Conservation (phyloP, 129 eudicot species). For the Oenanthe sinensis region DNA sequence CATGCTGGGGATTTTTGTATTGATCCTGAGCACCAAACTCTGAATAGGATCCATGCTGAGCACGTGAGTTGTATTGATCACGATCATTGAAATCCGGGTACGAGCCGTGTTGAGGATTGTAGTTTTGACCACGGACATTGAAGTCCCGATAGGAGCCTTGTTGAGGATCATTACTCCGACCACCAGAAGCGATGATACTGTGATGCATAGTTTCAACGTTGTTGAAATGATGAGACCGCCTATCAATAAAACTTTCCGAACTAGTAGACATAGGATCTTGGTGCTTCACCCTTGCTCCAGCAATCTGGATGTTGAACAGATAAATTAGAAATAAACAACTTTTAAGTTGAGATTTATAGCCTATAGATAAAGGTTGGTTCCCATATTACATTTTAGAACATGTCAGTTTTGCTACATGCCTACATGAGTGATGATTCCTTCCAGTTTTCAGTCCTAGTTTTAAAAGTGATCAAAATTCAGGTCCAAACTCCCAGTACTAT, state of each 20-base stretch:
- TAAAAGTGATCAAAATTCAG: not conserved
- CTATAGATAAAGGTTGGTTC: not conserved
- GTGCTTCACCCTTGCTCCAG: slow-evolving; percentile 37
- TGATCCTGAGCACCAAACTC: slow-evolving; percentile 11
- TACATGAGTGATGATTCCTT: not conserved
- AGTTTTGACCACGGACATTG: slow-evolving; percentile 20
- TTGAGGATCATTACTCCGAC: slow-evolving; percentile 25
- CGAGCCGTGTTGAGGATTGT: slow-evolving; percentile 14
- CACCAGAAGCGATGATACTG: slow-evolving; percentile 24
- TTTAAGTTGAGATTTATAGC: not conserved
- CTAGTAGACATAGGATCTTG: slow-evolving; percentile 37
- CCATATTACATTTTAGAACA: not conserved
- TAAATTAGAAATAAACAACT: not conserved
- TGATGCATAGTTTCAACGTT: slow-evolving; percentile 21
- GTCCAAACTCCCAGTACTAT: not conserved
- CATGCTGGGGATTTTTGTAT: slow-evolving; percentile 21
- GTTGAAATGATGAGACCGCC: slow-evolving; percentile 30
- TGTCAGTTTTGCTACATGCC: not conserved
- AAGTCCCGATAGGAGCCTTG: slow-evolving; percentile 24
- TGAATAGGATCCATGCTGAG: slow-evolving; percentile 21
- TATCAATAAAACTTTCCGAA: slow-evolving; percentile 27
- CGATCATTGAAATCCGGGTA: slow-evolving; percentile 6
- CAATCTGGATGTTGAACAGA: slow-evolving; percentile 22
- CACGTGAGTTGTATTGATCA: slow-evolving; percentile 23
- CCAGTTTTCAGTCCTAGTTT: not conserved